Evolutionary conservation across 2,329 filamentous ascomycete genomes (phyloP).

Genomic region (Leptographium flavum): DNA sequence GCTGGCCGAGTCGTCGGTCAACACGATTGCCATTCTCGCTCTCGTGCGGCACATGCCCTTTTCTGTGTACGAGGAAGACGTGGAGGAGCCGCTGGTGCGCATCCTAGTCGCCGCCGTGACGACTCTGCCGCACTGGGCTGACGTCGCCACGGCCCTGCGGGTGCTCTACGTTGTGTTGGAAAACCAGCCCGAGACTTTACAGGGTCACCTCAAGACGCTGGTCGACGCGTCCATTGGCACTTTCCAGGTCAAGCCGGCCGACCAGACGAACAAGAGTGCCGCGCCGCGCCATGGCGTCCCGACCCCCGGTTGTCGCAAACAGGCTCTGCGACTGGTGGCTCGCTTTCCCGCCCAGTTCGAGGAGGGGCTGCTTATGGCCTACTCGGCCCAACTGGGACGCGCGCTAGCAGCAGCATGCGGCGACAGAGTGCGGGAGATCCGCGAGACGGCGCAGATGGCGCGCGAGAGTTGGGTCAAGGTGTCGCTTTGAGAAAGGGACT

Average conservation of each 20-base stretch:
- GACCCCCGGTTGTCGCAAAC: slow-evolving; percentile 24
- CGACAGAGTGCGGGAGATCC: slow-evolving; percentile 36
- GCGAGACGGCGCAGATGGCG: slow-evolving; percentile 33
- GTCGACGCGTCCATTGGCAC: slow-evolving; percentile 27
- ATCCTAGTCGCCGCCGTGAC: slow-evolving; percentile 33
- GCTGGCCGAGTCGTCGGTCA: slow-evolving; percentile 20
- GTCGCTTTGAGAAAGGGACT: slow-evolving; percentile 10
- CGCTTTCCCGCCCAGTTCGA: slow-evolving; percentile 34
- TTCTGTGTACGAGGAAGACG: slow-evolving; percentile 36
- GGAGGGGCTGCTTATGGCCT: slow-evolving; percentile 27
- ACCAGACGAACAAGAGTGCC: neutral
- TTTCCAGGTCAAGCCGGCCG: slow-evolving; percentile 14
- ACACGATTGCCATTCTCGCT: slow-evolving; percentile 32
- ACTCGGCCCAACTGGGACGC: slow-evolving; percentile 28
- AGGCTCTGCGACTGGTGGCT: slow-evolving; percentile 32
- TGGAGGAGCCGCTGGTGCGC: slow-evolving; percentile 28
- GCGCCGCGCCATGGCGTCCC: neutral
- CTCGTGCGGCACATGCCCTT: slow-evolving; percentile 35
- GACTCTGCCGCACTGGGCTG: slow-evolving; percentile 24
- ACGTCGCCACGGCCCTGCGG: slow-evolving; percentile 32
- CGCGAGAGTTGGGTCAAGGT: slow-evolving; percentile 32
- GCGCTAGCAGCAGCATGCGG: slow-evolving; percentile 37
- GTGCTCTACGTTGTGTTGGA: slow-evolving; percentile 34
- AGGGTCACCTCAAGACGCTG: slow-evolving; percentile 33
- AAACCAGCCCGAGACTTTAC: slow-evolving; percentile 29